Percentiles rank a stretch among this genome's conserved stretches.
Conservation (phyloP, 139 green algal species). For the Zygnema cylindricum region DNA sequence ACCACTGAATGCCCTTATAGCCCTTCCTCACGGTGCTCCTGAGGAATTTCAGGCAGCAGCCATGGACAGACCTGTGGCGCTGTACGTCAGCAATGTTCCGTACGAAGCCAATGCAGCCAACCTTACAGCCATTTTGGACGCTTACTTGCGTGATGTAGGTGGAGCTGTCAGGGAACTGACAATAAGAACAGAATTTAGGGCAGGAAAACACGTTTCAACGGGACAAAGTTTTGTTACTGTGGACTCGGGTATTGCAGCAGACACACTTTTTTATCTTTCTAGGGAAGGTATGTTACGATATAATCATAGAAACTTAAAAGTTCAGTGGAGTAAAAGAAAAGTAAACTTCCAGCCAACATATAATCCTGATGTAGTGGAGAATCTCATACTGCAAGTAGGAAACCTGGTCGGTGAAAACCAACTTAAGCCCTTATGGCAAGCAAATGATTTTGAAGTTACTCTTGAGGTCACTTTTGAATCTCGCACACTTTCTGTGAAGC, state of each 20-base stretch:
- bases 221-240: not conserved
- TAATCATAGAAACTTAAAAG: not conserved
- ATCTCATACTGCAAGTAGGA: not conserved
- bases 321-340: not conserved
- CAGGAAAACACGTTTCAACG: not conserved
- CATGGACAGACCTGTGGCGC: not conserved
- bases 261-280: not conserved
- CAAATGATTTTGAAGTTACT: not conserved
- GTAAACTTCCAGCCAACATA: not conserved
- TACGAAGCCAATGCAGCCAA: not conserved
- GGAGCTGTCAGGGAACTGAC: not conserved
- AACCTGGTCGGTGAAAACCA: not conserved
- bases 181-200: not conserved
- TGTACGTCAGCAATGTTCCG: not conserved
- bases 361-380: not conserved
- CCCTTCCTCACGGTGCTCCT: no score
- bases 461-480: not conserved
- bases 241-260: not conserved
- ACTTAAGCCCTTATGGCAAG: not conserved
- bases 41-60: no score
- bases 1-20: no score
- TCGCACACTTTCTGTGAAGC: not conserved
- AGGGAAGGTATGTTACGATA: not conserved
- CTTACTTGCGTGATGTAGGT: not conserved
- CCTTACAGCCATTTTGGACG: not conserved